Evolutionary conservation across 2,329 filamentous ascomycete genomes (phyloP).

Genomic region (Alternaria dauci): DNA sequence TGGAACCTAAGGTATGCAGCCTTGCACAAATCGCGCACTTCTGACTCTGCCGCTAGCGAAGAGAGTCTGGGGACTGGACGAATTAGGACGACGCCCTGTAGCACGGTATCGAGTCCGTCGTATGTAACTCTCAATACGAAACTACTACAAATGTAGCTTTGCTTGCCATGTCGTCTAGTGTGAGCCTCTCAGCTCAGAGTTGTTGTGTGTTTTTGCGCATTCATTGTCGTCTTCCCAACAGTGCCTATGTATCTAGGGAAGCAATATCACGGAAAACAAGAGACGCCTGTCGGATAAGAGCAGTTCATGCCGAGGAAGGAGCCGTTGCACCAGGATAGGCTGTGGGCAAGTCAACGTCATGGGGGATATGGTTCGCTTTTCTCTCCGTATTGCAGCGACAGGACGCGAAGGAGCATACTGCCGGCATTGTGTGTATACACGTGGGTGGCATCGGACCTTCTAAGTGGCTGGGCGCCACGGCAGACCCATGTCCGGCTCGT

Average conservation of each 20-base stretch:
- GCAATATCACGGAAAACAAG: neutral
- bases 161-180: neutral
- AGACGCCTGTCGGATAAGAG: neutral
- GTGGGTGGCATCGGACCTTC: constrained; percentile 23
- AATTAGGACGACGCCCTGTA: neutral
- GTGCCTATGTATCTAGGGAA: neutral
- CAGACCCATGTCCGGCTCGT: constrained; percentile 19
- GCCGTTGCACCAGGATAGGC: neutral
- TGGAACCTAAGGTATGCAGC: constrained; percentile 11
- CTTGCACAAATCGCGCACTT: constrained; percentile 14
- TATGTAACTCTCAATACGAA: neutral
- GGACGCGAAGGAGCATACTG: constrained; percentile 16
- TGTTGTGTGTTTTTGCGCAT: neutral
- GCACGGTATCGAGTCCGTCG: neutral
- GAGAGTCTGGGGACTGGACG: constrained; percentile 4
- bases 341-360: constrained; percentile 4
- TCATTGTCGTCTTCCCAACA: neutral
- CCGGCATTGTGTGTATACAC: constrained; percentile 23
- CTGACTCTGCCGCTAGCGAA: constrained; percentile 17
- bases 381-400: constrained; percentile 11
- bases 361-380: constrained; percentile 3
- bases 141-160: neutral
- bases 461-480: constrained; percentile 28
- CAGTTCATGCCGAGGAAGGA: constrained; percentile 3
- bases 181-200: neutral